phyloP scores from a whole-genome alignment of 257 asterid species.

The Solanum commersonii region DNA sequence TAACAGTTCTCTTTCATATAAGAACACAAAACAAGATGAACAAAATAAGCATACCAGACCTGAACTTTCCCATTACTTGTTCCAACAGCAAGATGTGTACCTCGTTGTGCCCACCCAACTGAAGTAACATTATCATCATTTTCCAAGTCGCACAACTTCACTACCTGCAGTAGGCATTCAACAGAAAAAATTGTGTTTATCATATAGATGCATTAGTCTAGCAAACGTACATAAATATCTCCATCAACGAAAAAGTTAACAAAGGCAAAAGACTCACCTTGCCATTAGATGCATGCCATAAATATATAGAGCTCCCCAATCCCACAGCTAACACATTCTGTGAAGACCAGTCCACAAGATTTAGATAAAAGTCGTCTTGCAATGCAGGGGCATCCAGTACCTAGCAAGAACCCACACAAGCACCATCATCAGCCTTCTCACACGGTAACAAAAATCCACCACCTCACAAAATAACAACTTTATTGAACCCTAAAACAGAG shows the following conservation, averaged over 20 bases:
- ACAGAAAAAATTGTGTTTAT: neutral
- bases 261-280: constrained; percentile 36
- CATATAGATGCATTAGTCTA: neutral
- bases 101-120: constrained; percentile 90
- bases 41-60: constrained; percentile 18
- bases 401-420: constrained; percentile 19
- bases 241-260: neutral
- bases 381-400: constrained; percentile 94
- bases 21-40: neutral
- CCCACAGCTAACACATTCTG: constrained; percentile 89
- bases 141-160: constrained; percentile 84
- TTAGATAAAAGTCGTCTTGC: constrained; percentile 92
- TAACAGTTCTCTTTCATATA: neutral
- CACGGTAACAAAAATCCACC: neutral
- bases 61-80: constrained; percentile 85
- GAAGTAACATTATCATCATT: constrained; percentile 72
- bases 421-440: neutral
- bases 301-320: constrained; percentile 72
- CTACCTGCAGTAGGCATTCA: constrained; percentile 42
- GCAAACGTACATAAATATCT: neutral
- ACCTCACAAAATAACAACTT: neutral
- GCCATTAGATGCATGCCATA: constrained; percentile 93
- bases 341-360: constrained; percentile 94
- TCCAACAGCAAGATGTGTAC: constrained; percentile 91
- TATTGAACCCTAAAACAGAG: neutral